Evolutionary conservation across 345 rosid genomes (phyloP), one percentile per base, ranked within the genome.

Genomic region (Eucalyptus coolabah): DNA sequence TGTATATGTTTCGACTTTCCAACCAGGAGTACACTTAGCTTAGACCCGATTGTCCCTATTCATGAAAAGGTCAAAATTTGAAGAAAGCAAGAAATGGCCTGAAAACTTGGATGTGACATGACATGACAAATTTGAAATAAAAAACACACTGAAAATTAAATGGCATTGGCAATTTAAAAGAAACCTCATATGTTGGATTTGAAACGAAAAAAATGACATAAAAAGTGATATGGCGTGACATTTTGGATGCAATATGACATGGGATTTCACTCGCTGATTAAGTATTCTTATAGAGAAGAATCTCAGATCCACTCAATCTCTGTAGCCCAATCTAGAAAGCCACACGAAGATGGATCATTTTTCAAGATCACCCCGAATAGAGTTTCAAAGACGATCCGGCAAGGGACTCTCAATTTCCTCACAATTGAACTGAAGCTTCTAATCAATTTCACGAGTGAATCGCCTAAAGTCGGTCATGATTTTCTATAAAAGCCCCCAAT

Each of bases 351-450:
- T 15, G 37, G 18, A 65, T 65, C 5, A 15, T 30, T 14, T n/a
- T 65, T 30, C 37, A 26, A n/a, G 72, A 65, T 6, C 16, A 4
- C 9, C 72, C 37, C 21, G 37, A n/a, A 2, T 15, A n/a, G 19
- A 10, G 77, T 15, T 65, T 7, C 0, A 6, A 65, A 65, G 77
- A 4, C 9, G 0, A 13, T 26, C 67, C 1, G 16, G 72, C 9
- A 6, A 6, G 72, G 34, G 34, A 63, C 72, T 30, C 72, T 28
- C 72, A 30, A 63, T 63, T 63, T 63, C 34, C 34, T 63, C 9
- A 63, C 34, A 63, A 30, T 13, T 13, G 34, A 14, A 63, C 15
- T 14, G 72, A 63, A 63, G 32, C 34, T 63, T 63, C 34, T 63
- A 14, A 12, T 59, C 67, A 59, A 59, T 59, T 59, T 28, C 67